Percentiles rank a stretch among this genome's conserved stretches.
phyloP scores from a whole-genome alignment of 2,329 filamentous ascomycete genomes.

The Pyrenophora graminea region DNA sequence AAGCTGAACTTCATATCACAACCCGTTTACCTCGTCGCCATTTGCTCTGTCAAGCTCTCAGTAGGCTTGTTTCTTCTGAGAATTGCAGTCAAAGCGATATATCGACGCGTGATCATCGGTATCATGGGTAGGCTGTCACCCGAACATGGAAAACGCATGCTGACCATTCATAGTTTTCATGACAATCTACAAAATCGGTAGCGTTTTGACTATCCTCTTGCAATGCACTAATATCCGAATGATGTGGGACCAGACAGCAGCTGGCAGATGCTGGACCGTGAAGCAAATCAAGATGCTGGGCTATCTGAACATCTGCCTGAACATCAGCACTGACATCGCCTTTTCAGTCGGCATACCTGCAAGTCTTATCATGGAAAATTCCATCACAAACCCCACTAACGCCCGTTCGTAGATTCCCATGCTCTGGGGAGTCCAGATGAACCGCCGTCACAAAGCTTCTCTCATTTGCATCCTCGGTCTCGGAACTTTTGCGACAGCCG shows the following conservation, averaged over 20 bases:
- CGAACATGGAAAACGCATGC: not conserved
- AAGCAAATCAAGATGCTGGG: constrained; percentile 49
- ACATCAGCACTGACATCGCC: constrained; percentile 49
- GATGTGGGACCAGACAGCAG: constrained; percentile 51
- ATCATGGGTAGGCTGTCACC: constrained; percentile 48
- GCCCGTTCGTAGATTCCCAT: constrained; percentile 28
- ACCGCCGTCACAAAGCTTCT: constrained; percentile 48
- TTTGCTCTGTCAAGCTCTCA: constrained; percentile 55
- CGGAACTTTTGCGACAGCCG: constrained; percentile 52
- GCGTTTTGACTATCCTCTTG: constrained; percentile 54
- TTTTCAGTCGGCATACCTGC: constrained; percentile 49
- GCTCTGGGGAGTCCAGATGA: constrained; percentile 44
- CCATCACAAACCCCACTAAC: not conserved
- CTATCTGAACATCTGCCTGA: constrained; percentile 52
- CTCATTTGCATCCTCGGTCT: constrained; percentile 51
- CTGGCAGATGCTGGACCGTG: constrained; percentile 50
- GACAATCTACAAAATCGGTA: constrained; percentile 49
- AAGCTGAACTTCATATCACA: constrained; percentile 57
- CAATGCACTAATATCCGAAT: constrained; percentile 55
- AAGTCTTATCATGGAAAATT: not conserved
- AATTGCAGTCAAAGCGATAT: constrained; percentile 48
- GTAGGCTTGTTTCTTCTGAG: constrained; percentile 56
- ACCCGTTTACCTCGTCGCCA: constrained; percentile 52
- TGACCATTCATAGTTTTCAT: constrained; percentile 47
- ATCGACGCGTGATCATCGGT: constrained; percentile 49